Evolutionary conservation across 495 filamentous ascomycete species (phyloP).

Genomic region (Friedmanniomyces endolithicus): DNA sequence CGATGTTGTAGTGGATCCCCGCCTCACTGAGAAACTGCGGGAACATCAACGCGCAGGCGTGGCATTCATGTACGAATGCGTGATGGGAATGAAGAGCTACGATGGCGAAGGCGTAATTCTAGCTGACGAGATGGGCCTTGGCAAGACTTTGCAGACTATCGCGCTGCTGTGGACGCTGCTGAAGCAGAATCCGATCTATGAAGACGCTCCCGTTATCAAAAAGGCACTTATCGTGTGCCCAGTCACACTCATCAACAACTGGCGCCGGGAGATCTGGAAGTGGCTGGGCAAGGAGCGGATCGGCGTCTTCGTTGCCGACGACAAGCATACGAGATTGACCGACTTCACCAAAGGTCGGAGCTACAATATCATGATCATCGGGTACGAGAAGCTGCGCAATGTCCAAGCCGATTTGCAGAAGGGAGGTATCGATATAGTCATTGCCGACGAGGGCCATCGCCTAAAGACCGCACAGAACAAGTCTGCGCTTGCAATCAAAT

Average conservation of each 20-base stretch:
- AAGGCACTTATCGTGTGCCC: slow-evolving; percentile 76
- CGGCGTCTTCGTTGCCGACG: slow-evolving; percentile 58
- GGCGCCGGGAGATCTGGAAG: slow-evolving; percentile 67
- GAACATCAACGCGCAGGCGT: slow-evolving; percentile 69
- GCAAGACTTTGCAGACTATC: slow-evolving; percentile 72
- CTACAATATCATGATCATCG: slow-evolving; percentile 72
- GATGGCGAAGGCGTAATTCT: slow-evolving; percentile 65
- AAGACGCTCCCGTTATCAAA: slow-evolving; percentile 50
- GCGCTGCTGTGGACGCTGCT: slow-evolving; percentile 67
- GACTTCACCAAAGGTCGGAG: slow-evolving; percentile 67
- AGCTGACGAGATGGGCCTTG: slow-evolving; percentile 74
- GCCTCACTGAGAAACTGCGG: slow-evolving; percentile 52
- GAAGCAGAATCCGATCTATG: slow-evolving; percentile 65
- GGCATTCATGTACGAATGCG: slow-evolving; percentile 69
- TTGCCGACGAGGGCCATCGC: slow-evolving; percentile 71
- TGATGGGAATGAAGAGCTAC: slow-evolving; percentile 65
- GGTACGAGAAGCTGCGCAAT: slow-evolving; percentile 64
- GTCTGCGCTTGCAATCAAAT: slow-evolving; percentile 60
- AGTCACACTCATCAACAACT: slow-evolving; percentile 67
- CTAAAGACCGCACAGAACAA: slow-evolving; percentile 77
- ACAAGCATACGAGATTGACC: slow-evolving; percentile 42
- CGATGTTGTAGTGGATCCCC: slow-evolving; percentile 69
- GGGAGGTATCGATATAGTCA: slow-evolving; percentile 59
- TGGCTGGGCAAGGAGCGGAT: slow-evolving; percentile 71
- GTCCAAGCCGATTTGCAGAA: slow-evolving; percentile 56